A percentile compares a stretch with the other conserved stretches of the same genome.
Conservation (phyloP, 2,329 filamentous ascomycete genomes). For the Pseudogymnoascus sp. region DNA sequence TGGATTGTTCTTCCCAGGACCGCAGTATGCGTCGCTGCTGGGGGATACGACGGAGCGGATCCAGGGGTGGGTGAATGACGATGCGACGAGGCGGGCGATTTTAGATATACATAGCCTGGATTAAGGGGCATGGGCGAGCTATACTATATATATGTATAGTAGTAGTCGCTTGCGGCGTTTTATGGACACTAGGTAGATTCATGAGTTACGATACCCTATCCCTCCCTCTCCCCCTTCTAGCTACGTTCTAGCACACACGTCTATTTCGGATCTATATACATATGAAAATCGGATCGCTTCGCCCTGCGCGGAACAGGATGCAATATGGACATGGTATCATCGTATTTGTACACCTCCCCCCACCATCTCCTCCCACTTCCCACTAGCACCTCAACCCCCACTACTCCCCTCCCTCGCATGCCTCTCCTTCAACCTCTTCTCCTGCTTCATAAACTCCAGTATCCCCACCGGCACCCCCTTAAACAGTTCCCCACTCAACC, state of each 20-base stretch:
- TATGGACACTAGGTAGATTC: not conserved
- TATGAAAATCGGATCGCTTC: not conserved
- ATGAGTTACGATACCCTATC: not conserved
- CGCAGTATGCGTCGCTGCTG: slow-evolving; percentile 70
- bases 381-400: not conserved
- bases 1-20: slow-evolving; percentile 66
- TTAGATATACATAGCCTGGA: slow-evolving; percentile 11
- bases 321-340: not conserved
- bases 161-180: not conserved
- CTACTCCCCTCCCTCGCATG: slow-evolving; percentile 36
- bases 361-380: no score
- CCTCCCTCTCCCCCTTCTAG: not conserved
- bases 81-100: slow-evolving; percentile 32
- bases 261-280: not conserved
- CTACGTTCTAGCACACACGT: not conserved
- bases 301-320: not conserved
- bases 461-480: slow-evolving; percentile 83
- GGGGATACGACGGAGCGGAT: slow-evolving; percentile 63
- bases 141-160: not conserved
- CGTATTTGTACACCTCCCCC: not conserved
- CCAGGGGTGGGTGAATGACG: slow-evolving; percentile 62
- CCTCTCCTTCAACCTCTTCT: slow-evolving; percentile 79
- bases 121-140: not conserved
- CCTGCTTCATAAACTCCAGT: slow-evolving; percentile 92
- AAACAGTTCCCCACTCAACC: slow-evolving; percentile 63